These are phyloP conservation scores for Jasminum sambac DNA, from an alignment of 257 asterid genomes.

Conservation along the genomic window DNA sequence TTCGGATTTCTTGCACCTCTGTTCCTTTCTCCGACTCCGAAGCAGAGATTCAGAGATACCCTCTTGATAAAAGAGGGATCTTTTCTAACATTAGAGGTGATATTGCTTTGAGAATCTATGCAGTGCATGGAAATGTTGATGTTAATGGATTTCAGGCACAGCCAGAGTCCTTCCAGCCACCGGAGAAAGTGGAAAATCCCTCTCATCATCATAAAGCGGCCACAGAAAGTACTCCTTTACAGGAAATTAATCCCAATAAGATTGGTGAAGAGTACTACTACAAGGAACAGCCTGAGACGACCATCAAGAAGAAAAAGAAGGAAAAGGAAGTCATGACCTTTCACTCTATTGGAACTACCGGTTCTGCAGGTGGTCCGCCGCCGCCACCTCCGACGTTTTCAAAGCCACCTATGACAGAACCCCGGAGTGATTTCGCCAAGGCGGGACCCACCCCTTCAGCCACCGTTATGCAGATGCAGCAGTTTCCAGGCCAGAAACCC, in stretches of 20 bases:
- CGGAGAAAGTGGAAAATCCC: constrained; percentile 18
- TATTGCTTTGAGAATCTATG: constrained; percentile 55
- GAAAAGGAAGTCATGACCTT: constrained; percentile 59
- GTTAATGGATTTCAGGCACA: not conserved
- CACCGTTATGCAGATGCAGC: constrained; percentile 66
- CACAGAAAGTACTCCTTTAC: constrained; percentile 31
- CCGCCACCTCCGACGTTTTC: constrained; percentile 24
- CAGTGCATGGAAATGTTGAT: constrained; percentile 26
- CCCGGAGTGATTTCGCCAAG: constrained; percentile 46
- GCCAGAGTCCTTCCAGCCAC: constrained; percentile 8
- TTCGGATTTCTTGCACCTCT: constrained; percentile 61
- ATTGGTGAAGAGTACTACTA: constrained; percentile 27
- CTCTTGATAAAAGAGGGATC: constrained; percentile 85
- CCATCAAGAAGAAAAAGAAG: constrained; percentile 49
- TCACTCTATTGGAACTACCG: constrained; percentile 49
- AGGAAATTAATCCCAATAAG: constrained; percentile 35
- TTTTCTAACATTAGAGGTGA: constrained; percentile 84
- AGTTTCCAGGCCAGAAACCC: constrained; percentile 54
- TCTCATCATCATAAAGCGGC: constrained; percentile 3
- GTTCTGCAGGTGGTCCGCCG: constrained; percentile 33
- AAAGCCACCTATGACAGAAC: constrained; percentile 38
- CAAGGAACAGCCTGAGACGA: constrained; percentile 31
- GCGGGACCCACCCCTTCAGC: constrained; percentile 36
- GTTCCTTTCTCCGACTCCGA: constrained; percentile 63
- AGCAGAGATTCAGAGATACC: constrained; percentile 61